phyloP scores from a whole-genome alignment of 2,329 filamentous ascomycete species.

The Paramyrothecium sp. region DNA sequence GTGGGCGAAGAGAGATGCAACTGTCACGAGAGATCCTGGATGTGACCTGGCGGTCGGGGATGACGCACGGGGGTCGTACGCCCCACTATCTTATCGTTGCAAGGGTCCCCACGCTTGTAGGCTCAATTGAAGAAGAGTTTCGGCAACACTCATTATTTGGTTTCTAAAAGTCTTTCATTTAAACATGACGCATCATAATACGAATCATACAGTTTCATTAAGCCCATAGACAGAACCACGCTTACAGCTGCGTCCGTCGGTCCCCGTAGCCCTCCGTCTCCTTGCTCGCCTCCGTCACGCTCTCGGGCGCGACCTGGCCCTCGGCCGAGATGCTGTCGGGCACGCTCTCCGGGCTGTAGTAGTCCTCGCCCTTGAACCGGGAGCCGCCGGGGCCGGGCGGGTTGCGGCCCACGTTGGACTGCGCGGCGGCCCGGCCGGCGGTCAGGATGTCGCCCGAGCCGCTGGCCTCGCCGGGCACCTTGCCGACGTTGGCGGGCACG shows the following conservation, averaged over 20 bases:
- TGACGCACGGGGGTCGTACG: too few species aligned
- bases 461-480: constrained; percentile 16
- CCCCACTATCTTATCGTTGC: too few species aligned
- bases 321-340: constrained; percentile 41
- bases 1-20: too few species aligned
- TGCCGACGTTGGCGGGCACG: constrained; percentile 18
- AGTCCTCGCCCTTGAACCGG: constrained; percentile 38
- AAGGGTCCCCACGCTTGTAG: too few species aligned
- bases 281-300: constrained; percentile 33
- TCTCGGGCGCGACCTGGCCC: constrained; percentile 38
- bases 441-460: constrained; percentile 24
- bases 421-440: constrained; percentile 34
- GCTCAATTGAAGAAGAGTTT: too few species aligned
- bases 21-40: too few species aligned
- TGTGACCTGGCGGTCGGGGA: too few species aligned
- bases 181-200: too few species aligned
- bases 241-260: neutral
- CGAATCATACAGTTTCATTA: too few species aligned
- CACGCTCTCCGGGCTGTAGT: constrained; percentile 38
- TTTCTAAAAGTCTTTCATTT: too few species aligned
- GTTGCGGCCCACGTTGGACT: constrained; percentile 35
- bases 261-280: constrained; percentile 19
- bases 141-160: too few species aligned
- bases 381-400: constrained; percentile 32
- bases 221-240: too few species aligned